Base-by-base conservation (phyloP, 2,329 filamentous ascomycete genomes). In the Calonectria ilicicola region DNA sequence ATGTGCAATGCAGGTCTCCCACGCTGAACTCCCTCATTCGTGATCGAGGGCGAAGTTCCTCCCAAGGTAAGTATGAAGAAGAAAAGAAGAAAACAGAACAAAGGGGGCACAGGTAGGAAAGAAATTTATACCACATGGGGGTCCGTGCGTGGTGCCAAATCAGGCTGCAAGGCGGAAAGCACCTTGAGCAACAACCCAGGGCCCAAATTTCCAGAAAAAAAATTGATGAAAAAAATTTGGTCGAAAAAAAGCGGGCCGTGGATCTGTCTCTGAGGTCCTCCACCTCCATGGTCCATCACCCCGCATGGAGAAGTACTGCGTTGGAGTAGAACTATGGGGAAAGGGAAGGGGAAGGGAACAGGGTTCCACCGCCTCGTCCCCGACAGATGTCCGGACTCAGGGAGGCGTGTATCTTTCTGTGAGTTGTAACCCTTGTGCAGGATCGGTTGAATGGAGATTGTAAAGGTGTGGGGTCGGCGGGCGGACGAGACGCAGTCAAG, bases 31-130 rank as follows among this genome's bases (percentile, higher is more conserved):
- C 77, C 79, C 81, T 83, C 77, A 83, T 83, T 87, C 85, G 80
- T 88, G 87, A 89, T 80, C 87, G 81, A 82, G 83, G 79, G 73
- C 35, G 49, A 67, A 67, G 60, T 29, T 82, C 83, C 81, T 81
- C 84, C 84, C 84, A 88, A 89, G 87, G 87, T 89, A 89, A 89
- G 87, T 89, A 88, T 89, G 85, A 87, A 85, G 84, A 86, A 82
- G 75, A 81, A 84, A 83, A 78, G 75, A 81, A 79, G 74, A 81
- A 81, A 76, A 76, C 73, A 64, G 46, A 5, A 5, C 49, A 64
- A 74, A 72, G 78, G 44, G 44, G 0, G 2, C 5, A 65, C 29
- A n/a, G 74, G 58, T 35, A 21, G 42, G 67, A 47, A 6, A 23
- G 7, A 2, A 0, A 67, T 85, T 82, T 85, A 86, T 85, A 84